Base-by-base conservation (phyloP, 1,139 yeast species). In the Pichia sp. region DNA sequence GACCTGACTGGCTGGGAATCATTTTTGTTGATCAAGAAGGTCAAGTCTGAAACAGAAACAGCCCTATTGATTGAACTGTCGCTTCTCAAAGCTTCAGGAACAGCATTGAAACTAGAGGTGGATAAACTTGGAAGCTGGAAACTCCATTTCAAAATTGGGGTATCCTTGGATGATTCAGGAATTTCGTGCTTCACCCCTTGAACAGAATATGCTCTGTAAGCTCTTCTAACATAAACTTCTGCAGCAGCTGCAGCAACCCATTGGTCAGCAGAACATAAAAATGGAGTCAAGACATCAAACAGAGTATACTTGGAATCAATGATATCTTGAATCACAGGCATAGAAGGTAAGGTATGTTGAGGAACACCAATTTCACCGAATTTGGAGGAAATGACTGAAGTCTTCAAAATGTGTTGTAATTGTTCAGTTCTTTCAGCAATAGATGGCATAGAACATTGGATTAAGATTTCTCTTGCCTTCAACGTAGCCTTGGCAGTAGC, bases 281-380 rank as follows among this genome's bases (percentile, higher is more conserved):
- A 93, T 73, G 89, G 97, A 37, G 95, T 79, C 67, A 93, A 79
- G 39, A 95, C 99, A 68, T 93, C 99, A 68, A 91, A 93, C 18
- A 93, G 98, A 55, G 93, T 89, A 72, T 89, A 95, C 69, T 88
- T 90, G 47, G 98, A 90, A 67, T 93, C 99, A 60, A 93, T 93
- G 54, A 93, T 95, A 70, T 93, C 98, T 63, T 85, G 83, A 60
- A 93, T 79, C 53, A 87, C 77, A 44, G 84, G 85, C 65, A 86
- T 73, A 64, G 85, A 87, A 41, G 99, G 99, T 58, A 84, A 81
- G 58, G 89, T 79, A 67, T 90, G 95, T 63, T 81, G 82, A 51
- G 85, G 80, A 62, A 74, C 77, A 34, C 78, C 77, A 50, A 85
- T 80, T 64, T 89, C 95, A 62, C 98, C 98, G 65, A 91, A 93